These are phyloP conservation scores for Candida endomychidarum DNA, from an alignment of 805 yeast species.

Conservation along the genomic window DNA sequence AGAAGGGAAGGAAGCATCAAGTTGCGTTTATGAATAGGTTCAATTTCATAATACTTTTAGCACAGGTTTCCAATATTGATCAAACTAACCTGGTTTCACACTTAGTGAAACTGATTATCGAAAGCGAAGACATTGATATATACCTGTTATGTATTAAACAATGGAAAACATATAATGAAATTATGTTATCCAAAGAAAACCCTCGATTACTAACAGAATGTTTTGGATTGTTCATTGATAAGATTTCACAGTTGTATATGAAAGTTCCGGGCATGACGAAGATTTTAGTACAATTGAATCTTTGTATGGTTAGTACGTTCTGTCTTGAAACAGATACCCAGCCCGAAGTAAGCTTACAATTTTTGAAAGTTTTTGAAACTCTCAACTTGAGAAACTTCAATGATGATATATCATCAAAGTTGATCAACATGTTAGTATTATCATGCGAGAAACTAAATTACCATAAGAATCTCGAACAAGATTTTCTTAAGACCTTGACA, in stretches of 20 bases:
- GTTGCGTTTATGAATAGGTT: slow-evolving; percentile 37
- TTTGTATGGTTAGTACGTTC: slow-evolving; percentile 10
- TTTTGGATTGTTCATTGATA: slow-evolving; percentile 18
- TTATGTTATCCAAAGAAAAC: slow-evolving; percentile 10
- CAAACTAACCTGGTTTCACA: slow-evolving; percentile 28
- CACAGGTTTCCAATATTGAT: slow-evolving; percentile 35
- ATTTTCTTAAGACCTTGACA: not conserved
- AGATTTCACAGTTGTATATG: slow-evolving; percentile 13
- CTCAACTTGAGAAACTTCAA: slow-evolving; percentile 2
- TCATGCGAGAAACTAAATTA: not conserved
- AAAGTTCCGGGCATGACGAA: slow-evolving; percentile 19
- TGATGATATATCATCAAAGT: slow-evolving; percentile 7
- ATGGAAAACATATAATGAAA: slow-evolving; percentile 19
- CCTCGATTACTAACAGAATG: slow-evolving; percentile 20
- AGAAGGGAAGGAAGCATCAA: slow-evolving; percentile 24
- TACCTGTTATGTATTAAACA: slow-evolving; percentile 24
- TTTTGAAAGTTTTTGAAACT: not conserved
- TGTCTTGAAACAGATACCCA: not conserved
- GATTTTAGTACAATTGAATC: slow-evolving; percentile 17
- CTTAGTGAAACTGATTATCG: slow-evolving; percentile 24
- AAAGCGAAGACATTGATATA: slow-evolving; percentile 24
- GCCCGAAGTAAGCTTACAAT: not conserved
- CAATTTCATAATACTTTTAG: slow-evolving; percentile 34
- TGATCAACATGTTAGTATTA: slow-evolving; percentile 1
- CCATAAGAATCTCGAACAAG: not conserved